Base-by-base conservation (phyloP, 805 yeast genomes). In the Candida silvatica region DNA sequence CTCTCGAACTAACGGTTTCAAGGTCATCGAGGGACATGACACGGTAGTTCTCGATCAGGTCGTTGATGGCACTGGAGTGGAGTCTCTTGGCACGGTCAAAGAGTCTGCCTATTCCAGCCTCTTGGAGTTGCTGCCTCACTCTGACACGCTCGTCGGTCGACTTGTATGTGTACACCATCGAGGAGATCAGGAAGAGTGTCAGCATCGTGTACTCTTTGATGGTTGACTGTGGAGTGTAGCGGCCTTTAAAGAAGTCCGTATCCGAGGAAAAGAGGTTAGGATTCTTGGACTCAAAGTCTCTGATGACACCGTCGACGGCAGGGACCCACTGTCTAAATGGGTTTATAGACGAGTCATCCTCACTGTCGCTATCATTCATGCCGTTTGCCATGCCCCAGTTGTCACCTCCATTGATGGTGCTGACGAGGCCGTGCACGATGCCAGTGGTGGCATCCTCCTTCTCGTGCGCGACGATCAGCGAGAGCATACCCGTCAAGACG, bases 401-500 rank as follows among this genome's bases (percentile, higher is more conserved):
- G 12, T 22, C 24, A 8, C 11, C 24, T 22, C 24, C 12, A 12
- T 22, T 8, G 24, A 22, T 9, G 30, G 23, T 16, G 33, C 27
- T 23, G 24, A 31, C 25, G 22, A 45, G 18, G 2, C 43, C 43
- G 12, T 36, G 22, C 14, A 44, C 22, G 14, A 51, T 39, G 5
- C 34, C 26, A n/a, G 29, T 25, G 1, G 51, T 25, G 5, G 55
- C 48, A 2, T 36, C 23, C 12, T 37, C 17, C n/a, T 39, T 42
- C 12, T 42, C 41, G 24, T 52, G 47, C 1, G 52, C 52, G 17
- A 54, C 38, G 6, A 79, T 49, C 32, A 75, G 68, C 18, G 74
- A 68, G 34, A 87, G 60, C 42, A 88, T 71, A 41, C 88, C 96
- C 2, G 90, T 80, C 1, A 86, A 92, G 25, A 80, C 63, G 45